phyloP scores from a whole-genome alignment of 306 rosid species.

The Lithocarpus polystachyus region DNA sequence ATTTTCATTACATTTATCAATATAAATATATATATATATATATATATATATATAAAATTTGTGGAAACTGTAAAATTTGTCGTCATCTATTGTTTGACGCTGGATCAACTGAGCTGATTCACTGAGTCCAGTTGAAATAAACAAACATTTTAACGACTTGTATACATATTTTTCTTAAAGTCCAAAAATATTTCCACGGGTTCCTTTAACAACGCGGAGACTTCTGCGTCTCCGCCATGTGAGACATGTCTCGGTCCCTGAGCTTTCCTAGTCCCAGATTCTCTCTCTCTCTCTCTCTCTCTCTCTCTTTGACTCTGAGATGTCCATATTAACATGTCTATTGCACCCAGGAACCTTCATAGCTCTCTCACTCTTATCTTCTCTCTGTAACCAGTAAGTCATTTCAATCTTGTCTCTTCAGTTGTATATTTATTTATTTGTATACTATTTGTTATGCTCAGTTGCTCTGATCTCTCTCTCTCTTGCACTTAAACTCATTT shows the following conservation, averaged over 20 bases:
- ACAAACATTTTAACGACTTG: not conserved
- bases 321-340: slow-evolving; percentile 21
- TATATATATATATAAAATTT: too few species aligned
- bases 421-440: not conserved
- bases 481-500: slow-evolving; percentile 6
- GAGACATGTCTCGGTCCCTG: slow-evolving; percentile 68
- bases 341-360: slow-evolving; percentile 38
- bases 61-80: too few species aligned
- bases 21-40: too few species aligned
- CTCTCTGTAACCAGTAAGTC: slow-evolving; percentile 56
- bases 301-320: slow-evolving; percentile 21
- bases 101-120: not conserved
- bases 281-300: slow-evolving; percentile 1
- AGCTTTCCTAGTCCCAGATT: slow-evolving; percentile 45
- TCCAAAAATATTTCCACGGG: slow-evolving; percentile 20
- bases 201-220: slow-evolving; percentile 47
- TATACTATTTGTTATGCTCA: slow-evolving; percentile 9
- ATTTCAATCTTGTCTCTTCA: slow-evolving; percentile 15
- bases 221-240: slow-evolving; percentile 68
- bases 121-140: not conserved
- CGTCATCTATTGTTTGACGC: too few species aligned
- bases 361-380: slow-evolving; percentile 28
- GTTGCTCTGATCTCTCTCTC: slow-evolving; percentile 10
- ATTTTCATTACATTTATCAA: too few species aligned
- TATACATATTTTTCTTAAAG: too few species aligned